These are phyloP conservation scores for Raphidocelis subcapitata DNA, from an alignment of 139 green algal genomes.

Conservation along the genomic window DNA sequence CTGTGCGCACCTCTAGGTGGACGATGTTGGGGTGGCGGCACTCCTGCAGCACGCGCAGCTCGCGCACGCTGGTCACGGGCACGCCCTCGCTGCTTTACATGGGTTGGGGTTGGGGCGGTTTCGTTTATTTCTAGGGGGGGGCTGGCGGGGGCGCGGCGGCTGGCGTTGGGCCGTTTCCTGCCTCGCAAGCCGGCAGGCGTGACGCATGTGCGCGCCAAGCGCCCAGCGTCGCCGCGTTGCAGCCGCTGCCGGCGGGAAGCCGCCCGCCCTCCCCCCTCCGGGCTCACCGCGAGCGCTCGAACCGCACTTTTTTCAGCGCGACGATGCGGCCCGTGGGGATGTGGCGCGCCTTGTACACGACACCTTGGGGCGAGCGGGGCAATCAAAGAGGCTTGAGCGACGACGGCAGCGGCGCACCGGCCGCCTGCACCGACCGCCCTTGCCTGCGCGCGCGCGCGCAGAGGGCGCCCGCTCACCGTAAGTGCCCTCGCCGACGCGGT, in stretches of 20 bases:
- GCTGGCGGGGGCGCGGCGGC: no score
- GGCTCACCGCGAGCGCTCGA: no score
- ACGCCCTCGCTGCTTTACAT: constrained; percentile 63
- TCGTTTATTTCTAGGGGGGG: no score
- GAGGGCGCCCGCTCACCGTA: constrained; percentile 52
- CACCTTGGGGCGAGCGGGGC: not conserved
- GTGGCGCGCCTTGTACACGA: constrained; percentile 63
- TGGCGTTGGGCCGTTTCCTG: no score
- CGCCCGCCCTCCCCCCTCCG: no score
- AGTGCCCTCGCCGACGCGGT: constrained; percentile 74
- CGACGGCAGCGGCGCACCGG: not conserved
- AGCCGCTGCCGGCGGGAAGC: not conserved
- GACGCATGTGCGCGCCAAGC: no score
- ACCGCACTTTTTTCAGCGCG: constrained; percentile 72
- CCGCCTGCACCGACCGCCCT: no score
- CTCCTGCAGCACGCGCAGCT: constrained; percentile 75
- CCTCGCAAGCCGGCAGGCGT: no score
- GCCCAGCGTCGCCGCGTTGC: no score
- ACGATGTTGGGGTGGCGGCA: constrained; percentile 75
- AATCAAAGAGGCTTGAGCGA: not conserved
- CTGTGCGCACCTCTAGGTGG: constrained; percentile 26
- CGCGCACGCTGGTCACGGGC: constrained; percentile 72
- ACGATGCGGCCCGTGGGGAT: constrained; percentile 68
- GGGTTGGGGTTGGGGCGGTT: no score
- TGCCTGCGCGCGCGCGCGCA: no score